Percentiles rank a stretch among this genome's conserved stretches.
These are phyloP conservation scores for Solanum hybrid DNA, from an alignment of 305 asterid species.

Conservation along the genomic window DNA sequence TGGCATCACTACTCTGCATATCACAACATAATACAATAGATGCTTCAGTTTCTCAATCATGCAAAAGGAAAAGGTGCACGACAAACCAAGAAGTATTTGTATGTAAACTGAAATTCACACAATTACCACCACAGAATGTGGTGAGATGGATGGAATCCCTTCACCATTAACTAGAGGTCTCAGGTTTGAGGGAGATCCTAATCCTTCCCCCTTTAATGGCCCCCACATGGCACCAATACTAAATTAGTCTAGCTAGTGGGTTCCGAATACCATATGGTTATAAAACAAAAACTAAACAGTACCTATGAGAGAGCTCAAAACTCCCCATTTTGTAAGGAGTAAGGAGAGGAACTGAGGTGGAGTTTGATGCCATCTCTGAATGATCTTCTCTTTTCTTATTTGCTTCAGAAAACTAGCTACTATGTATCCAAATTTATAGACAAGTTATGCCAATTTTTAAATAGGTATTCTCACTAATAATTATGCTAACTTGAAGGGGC, in stretches of 20 bases:
- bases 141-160: background rate
- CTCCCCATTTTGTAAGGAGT: constrained; percentile 13
- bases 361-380: background rate
- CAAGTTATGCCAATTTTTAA: background rate
- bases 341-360: background rate
- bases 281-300: background rate
- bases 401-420: background rate
- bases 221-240: background rate
- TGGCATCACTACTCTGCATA: constrained; percentile 14
- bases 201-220: background rate
- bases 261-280: background rate
- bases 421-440: background rate
- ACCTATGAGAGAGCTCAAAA: constrained; percentile 19
- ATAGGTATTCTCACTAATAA: background rate
- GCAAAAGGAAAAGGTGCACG: background rate
- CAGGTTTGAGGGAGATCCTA: background rate
- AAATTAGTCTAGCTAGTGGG: background rate
- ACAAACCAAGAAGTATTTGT: background rate
- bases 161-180: background rate
- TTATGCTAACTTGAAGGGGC: background rate
- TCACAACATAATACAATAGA: background rate
- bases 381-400: background rate
- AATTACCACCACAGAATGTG: background rate
- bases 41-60: background rate
- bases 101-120: background rate